Percentiles rank a stretch among this genome's conserved stretches.
Conservation (phyloP, 768 basidiomycete species). For the Antrodiella citrinella region DNA sequence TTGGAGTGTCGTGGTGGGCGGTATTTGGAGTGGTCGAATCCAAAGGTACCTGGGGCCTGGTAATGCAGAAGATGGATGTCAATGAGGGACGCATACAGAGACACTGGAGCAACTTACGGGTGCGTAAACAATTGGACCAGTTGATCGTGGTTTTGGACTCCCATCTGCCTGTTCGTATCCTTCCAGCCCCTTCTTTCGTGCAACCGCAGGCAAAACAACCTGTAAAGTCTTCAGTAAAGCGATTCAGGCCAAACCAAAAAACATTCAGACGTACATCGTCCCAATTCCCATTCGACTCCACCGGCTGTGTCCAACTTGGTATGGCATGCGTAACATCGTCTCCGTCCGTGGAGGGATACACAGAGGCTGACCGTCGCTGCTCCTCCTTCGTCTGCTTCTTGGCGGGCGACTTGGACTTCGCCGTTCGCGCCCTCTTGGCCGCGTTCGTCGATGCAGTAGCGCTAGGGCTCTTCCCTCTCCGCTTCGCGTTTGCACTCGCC, state of each 20-base stretch:
- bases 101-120: too few species aligned
- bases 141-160: conserved; percentile 46
- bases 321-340: conserved; percentile 64
- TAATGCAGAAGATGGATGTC: too few species aligned
- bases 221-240: conserved; percentile 18
- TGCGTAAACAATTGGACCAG: conserved; percentile 31
- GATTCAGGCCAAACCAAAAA: conserved; percentile 6
- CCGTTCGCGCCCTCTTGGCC: conserved; percentile 31
- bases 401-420: conserved; percentile 26
- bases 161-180: conserved; percentile 64
- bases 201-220: conserved; percentile 82
- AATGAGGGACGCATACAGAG: too few species aligned
- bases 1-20: conserved; percentile 33
- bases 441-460: conserved; percentile 28
- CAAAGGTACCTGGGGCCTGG: conserved; percentile 80
- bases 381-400: conserved; percentile 36
- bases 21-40: conserved; percentile 67
- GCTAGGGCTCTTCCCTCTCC: conserved; percentile 40
- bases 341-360: conserved; percentile 58
- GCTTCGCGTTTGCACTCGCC: conserved; percentile 24
- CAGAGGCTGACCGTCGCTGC: conserved; percentile 51
- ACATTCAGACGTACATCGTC: conserved; percentile 52
- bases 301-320: conserved; percentile 75
- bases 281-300: conserved; percentile 66
- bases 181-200: conserved; percentile 73